Conservation (phyloP, 176 grass and related monocot genomes). For the Lolium rigidum region DNA sequence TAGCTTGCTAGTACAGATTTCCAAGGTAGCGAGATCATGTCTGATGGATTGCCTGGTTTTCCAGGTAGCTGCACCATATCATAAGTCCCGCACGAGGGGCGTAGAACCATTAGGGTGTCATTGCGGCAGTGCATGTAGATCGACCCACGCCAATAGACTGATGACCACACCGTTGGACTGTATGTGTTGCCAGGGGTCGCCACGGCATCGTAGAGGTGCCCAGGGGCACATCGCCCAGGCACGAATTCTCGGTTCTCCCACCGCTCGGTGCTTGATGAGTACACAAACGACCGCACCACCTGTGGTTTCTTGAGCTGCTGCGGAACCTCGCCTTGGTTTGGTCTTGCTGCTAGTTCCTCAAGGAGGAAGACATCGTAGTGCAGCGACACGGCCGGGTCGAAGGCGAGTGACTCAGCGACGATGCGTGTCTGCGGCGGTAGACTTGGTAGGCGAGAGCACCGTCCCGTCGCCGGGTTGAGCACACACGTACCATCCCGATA, state of each 20-base stretch:
- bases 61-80: neutral
- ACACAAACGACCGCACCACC: neutral
- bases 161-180: neutral
- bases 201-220: neutral
- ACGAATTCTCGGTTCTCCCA: neutral
- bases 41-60: neutral
- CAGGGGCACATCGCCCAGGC: neutral
- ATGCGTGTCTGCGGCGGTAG: neutral
- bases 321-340: neutral
- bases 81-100: neutral
- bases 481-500: neutral
- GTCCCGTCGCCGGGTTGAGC: neutral
- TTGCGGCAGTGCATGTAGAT: constrained; percentile 1
- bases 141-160: neutral
- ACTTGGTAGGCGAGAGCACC: neutral
- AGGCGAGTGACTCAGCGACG: neutral
- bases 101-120: neutral
- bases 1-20: neutral
- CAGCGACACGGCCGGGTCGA: neutral
- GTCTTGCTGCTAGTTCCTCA: neutral
- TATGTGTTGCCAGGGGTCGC: too few relatives aligned
- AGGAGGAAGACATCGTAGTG: neutral
- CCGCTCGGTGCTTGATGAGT: neutral
- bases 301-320: neutral
- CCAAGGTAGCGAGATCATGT: neutral